Conservation (phyloP, 1,284 basidiomycete species). For the Microbotryum intermedium region DNA sequence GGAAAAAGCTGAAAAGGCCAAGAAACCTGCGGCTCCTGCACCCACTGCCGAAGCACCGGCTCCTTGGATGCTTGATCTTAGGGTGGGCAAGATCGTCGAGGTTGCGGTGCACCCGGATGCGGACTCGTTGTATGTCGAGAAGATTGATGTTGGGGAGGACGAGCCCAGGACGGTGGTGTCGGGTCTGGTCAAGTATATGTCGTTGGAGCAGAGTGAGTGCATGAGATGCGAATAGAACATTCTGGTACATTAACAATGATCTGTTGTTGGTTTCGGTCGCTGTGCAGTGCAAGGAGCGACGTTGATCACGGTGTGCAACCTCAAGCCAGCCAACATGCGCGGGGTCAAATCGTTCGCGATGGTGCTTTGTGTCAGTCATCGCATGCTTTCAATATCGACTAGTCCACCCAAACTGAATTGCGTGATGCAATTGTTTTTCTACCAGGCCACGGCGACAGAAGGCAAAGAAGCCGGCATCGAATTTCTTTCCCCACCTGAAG, state of each 20-base stretch:
- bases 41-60: constrained; percentile 38
- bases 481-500: constrained; percentile 75
- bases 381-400: not conserved
- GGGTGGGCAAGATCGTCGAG: constrained; percentile 72
- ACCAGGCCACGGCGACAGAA: constrained; percentile 59
- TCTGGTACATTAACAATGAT: not conserved
- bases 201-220: constrained; percentile 58
- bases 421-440: not conserved
- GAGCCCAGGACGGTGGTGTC: constrained; percentile 90
- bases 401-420: not conserved
- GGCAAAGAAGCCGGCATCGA: constrained; percentile 76
- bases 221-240: too few relatives aligned
- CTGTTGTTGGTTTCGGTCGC: too few relatives aligned
- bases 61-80: constrained; percentile 88
- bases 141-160: constrained; percentile 89
- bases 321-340: constrained; percentile 91
- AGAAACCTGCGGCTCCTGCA: constrained; percentile 33
- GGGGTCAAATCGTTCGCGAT: constrained; percentile 94
- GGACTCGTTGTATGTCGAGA: constrained; percentile 45
- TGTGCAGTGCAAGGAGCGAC: constrained; percentile 63
- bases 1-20: constrained; percentile 40
- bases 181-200: constrained; percentile 87
- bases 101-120: constrained; percentile 81
- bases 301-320: constrained; percentile 82
- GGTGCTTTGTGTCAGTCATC: constrained; percentile 69